Evolutionary conservation across 1,284 basidiomycete species (phyloP).

Genomic region (Athelia psychrophila): DNA sequence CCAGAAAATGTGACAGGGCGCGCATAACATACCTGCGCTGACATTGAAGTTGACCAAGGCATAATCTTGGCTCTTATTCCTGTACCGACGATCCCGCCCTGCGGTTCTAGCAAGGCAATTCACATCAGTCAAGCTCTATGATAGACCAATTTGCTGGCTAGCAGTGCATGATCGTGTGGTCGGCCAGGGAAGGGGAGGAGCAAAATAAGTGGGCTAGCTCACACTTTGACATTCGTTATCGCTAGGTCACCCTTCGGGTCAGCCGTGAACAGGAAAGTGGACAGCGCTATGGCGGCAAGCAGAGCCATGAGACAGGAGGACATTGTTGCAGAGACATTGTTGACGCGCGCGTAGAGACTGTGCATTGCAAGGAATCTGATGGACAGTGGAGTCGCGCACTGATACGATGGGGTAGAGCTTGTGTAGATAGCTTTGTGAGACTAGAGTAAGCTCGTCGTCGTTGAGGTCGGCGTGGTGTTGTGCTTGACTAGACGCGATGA

Average conservation of each 20-base stretch:
- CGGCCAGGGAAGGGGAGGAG: not conserved
- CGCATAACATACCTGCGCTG: constrained; percentile 55
- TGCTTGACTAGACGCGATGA: no score
- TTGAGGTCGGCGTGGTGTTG: no score
- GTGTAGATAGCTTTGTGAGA: no score
- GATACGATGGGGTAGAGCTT: no score
- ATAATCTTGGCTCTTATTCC: constrained; percentile 61
- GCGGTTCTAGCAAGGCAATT: not conserved
- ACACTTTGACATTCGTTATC: constrained; percentile 70
- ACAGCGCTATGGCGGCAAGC: constrained; percentile 70
- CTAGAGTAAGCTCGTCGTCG: no score
- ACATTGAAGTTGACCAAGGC: constrained; percentile 79
- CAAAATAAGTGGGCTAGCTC: constrained; percentile 22
- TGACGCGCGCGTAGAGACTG: constrained; percentile 63
- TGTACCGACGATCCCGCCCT: constrained; percentile 38
- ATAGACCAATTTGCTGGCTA: not conserved
- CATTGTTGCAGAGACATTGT: constrained; percentile 70
- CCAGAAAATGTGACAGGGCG: constrained; percentile 7
- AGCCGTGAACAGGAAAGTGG: constrained; percentile 62
- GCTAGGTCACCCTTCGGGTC: constrained; percentile 55
- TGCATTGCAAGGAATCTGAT: constrained; percentile 47
- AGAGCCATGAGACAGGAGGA: constrained; percentile 80
- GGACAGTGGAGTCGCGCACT: no score
- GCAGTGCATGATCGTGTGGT: not conserved
- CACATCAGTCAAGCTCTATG: not conserved